Conservation (phyloP, 164 flowering plant genomes). For the Litsea cubeba region DNA sequence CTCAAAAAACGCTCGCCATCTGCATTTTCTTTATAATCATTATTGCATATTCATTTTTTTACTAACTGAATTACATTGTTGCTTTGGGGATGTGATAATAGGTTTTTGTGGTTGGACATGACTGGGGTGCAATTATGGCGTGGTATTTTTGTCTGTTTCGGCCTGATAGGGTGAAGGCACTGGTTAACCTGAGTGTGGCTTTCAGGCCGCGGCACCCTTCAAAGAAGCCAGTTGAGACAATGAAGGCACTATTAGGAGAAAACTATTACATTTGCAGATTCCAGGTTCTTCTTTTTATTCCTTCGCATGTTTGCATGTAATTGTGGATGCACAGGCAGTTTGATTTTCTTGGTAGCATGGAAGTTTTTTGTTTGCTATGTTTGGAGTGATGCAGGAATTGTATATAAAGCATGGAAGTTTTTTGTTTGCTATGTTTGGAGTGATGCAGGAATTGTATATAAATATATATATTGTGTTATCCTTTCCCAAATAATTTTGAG, state of each 20-base stretch:
- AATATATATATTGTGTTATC: too few relatives aligned
- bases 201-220: slow-evolving; percentile 44
- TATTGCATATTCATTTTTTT: background rate
- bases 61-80: background rate
- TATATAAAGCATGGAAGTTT: slow-evolving; percentile 28
- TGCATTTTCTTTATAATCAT: background rate
- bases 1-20: background rate
- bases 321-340: background rate
- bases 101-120: slow-evolving; percentile 78
- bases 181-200: slow-evolving; percentile 53
- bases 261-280: slow-evolving; percentile 70
- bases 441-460: slow-evolving; percentile 7
- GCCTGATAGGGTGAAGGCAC: slow-evolving; percentile 72
- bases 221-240: slow-evolving; percentile 28
- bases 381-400: slow-evolving; percentile 41
- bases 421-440: slow-evolving; percentile 85
- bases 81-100: slow-evolving; percentile 2
- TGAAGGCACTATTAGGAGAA: slow-evolving; percentile 50
- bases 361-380: slow-evolving; percentile 71
- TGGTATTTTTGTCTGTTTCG: slow-evolving; percentile 62
- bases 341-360: background rate
- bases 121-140: slow-evolving; percentile 69
- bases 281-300: slow-evolving; percentile 41
- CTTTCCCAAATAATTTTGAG: background rate
- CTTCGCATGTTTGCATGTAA: background rate